A percentile compares a stretch with the other conserved stretches of the same genome.
phyloP scores from a whole-genome alignment of 192 early-diverging fungal species.

The Linnemannia schmuckeri region DNA sequence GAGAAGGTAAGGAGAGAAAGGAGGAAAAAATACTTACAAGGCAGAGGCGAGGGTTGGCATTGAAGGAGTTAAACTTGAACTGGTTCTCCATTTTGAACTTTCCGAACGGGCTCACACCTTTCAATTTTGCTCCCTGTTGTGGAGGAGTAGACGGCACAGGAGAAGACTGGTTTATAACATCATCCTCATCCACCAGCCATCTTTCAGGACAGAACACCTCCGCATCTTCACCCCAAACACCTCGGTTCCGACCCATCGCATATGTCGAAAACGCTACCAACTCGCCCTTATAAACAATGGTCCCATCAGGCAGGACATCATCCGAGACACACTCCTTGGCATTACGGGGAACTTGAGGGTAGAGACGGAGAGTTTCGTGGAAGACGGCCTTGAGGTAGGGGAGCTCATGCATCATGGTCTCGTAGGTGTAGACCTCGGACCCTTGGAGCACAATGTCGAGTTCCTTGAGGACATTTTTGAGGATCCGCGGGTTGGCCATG shows the following conservation, averaged over 20 bases:
- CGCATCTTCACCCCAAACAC: constrained; percentile 62
- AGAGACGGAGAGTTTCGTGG: constrained; percentile 65
- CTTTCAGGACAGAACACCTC: constrained; percentile 70
- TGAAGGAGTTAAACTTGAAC: constrained; percentile 70
- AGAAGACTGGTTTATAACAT: background rate
- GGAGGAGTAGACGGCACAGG: background rate
- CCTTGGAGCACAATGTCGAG: constrained; percentile 25
- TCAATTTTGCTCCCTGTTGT: background rate
- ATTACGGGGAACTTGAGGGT: constrained; percentile 71
- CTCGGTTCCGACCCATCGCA: constrained; percentile 27
- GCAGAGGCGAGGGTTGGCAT: constrained; percentile 66
- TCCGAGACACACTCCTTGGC: constrained; percentile 52
- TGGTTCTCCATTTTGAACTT: constrained; percentile 44
- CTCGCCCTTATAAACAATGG: constrained; percentile 64
- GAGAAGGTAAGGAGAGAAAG: background rate
- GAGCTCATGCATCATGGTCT: constrained; percentile 53
- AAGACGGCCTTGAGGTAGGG: constrained; percentile 67
- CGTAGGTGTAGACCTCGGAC: constrained; percentile 25
- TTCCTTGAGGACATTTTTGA: constrained; percentile 45
- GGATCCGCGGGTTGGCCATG: constrained; percentile 46
- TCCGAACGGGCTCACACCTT: constrained; percentile 36
- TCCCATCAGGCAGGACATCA: constrained; percentile 60
- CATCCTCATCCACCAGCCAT: constrained; percentile 51
- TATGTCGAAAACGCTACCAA: constrained; percentile 51
- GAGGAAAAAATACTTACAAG: constrained; percentile 7